phyloP scores from a whole-genome alignment of 2,329 filamentous ascomycete species.

The Talaromyces pinophilus region DNA sequence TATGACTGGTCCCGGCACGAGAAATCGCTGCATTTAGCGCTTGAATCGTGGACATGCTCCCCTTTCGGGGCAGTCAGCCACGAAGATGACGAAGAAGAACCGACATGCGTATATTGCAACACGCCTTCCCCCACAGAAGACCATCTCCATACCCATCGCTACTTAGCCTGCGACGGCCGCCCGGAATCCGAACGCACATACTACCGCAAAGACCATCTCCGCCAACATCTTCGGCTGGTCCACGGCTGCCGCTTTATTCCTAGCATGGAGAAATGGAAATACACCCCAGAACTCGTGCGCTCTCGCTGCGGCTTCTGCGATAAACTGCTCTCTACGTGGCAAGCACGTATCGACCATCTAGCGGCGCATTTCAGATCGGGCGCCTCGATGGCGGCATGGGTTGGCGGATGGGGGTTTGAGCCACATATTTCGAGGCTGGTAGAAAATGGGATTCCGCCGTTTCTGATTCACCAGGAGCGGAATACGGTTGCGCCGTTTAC shows the following conservation, averaged over 20 bases:
- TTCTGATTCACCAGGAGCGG: conserved; percentile 39
- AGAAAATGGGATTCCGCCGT: conserved; percentile 43
- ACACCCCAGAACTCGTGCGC: conserved; percentile 52
- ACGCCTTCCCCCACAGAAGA: conserved; percentile 47
- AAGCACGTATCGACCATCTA: conserved; percentile 41
- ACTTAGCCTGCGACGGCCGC: conserved; percentile 52
- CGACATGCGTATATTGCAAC: conserved; percentile 54
- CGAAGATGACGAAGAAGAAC: neutral
- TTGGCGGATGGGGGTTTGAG: conserved; percentile 45
- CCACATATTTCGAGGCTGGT: conserved; percentile 38
- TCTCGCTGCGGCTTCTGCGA: conserved; percentile 39
- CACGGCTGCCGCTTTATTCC: conserved; percentile 53
- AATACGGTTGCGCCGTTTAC: conserved; percentile 32
- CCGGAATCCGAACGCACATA: conserved; percentile 54
- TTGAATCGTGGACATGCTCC: conserved; percentile 36
- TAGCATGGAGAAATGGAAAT: conserved; percentile 58
- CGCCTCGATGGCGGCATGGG: conserved; percentile 41
- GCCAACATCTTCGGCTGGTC: conserved; percentile 58
- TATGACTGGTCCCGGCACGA: conserved; percentile 53
- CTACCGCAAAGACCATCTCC: conserved; percentile 59
- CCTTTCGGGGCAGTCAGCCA: conserved; percentile 7
- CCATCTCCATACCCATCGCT: conserved; percentile 53
- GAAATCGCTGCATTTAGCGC: conserved; percentile 48
- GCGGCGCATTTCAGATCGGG: conserved; percentile 44
- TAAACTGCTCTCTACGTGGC: conserved; percentile 34